Evolutionary conservation across 73 alveolate species (phyloP).

Genomic region (Breviolum minutum): DNA sequence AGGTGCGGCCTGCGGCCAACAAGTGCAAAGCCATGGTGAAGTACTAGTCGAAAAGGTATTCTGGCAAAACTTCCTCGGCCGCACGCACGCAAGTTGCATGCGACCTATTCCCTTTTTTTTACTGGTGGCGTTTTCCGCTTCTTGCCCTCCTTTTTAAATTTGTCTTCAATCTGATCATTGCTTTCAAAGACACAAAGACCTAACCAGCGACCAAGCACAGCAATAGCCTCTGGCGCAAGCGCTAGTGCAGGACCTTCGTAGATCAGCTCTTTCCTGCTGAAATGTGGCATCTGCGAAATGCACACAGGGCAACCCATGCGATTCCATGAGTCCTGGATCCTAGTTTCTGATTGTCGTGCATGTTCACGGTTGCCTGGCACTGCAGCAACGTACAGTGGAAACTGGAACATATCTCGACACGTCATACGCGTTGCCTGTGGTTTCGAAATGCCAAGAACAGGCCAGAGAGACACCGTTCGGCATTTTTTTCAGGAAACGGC

Average conservation of each 20-base stretch:
- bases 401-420: too few species aligned
- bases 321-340: conserved; percentile 53
- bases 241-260: conserved; percentile 79
- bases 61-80: too few species aligned
- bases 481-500: conserved; percentile 72
- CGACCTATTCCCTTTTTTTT: too few species aligned
- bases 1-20: not conserved
- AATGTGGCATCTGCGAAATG: too few species aligned
- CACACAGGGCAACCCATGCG: too few species aligned
- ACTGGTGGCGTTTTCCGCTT: too few species aligned
- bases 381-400: too few species aligned
- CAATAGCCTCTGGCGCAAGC: conserved; percentile 26
- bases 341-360: conserved; percentile 73
- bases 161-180: not conserved
- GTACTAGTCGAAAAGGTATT: too few species aligned
- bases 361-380: conserved; percentile 80
- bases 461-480: conserved; percentile 78
- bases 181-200: not conserved
- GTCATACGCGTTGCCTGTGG: not conserved
- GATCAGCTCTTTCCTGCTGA: conserved; percentile 37
- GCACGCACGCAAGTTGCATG: too few species aligned
- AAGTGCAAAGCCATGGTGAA: too few species aligned
- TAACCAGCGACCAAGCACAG: not conserved
- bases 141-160: too few species aligned
- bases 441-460: not conserved